phyloP scores from a whole-genome alignment of 2,329 filamentous ascomycete species.

The Stagonosporopsis cucurbitacearum region DNA sequence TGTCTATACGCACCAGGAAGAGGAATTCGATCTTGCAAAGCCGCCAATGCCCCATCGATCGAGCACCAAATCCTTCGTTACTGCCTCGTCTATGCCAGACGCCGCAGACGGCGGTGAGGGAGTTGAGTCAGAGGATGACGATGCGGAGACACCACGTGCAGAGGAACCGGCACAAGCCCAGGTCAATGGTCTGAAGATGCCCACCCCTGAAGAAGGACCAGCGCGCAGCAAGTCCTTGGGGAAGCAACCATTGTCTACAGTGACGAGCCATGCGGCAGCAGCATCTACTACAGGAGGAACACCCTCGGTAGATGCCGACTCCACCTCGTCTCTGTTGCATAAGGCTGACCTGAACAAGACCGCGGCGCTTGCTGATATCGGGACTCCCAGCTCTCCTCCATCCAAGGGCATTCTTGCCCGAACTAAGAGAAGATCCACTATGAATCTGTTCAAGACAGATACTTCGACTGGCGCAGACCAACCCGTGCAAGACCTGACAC shows the following conservation, averaged over 20 bases:
- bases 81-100: constrained; percentile 34
- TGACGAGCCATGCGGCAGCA: constrained; percentile 35
- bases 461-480: constrained; percentile 8
- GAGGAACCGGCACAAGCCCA: constrained; percentile 29
- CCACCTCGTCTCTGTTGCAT: constrained; percentile 47
- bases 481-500: constrained; percentile 24
- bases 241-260: constrained; percentile 40
- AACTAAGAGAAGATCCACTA: constrained; percentile 37
- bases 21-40: constrained; percentile 18
- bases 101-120: constrained; percentile 16
- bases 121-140: constrained; percentile 5
- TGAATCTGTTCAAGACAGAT: constrained; percentile 23
- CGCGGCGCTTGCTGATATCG: constrained; percentile 27
- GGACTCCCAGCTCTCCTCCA: constrained; percentile 24
- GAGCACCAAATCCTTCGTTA: constrained; percentile 44
- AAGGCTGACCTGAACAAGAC: constrained; percentile 46
- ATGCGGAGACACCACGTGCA: constrained; percentile 7
- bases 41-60: constrained; percentile 26
- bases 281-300: constrained; percentile 35
- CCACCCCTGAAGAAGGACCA: constrained; percentile 24
- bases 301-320: constrained; percentile 45
- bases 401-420: constrained; percentile 40
- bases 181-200: constrained; percentile 42
- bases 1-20: constrained; percentile 27
- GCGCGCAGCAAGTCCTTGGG: constrained; percentile 27